phyloP scores from a whole-genome alignment of 768 basidiomycete genomes.

The Russula earlei region DNA sequence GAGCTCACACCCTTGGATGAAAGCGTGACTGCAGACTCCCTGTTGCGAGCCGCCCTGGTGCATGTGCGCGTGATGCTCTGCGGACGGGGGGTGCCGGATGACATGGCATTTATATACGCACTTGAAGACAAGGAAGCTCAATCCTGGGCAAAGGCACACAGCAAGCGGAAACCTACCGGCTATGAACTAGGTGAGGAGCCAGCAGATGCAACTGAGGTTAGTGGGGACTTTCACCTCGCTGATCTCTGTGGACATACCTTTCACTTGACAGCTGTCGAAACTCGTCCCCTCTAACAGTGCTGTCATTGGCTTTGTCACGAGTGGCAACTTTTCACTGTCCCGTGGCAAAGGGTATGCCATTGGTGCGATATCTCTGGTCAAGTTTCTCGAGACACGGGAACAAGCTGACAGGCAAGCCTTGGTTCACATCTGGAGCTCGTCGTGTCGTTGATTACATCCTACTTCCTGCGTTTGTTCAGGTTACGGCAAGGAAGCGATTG shows the following conservation, averaged over 20 bases:
- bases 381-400: slow-evolving; percentile 41
- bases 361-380: slow-evolving; percentile 55
- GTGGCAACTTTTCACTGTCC: slow-evolving; percentile 73
- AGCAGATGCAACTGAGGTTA: slow-evolving; percentile 26
- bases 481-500: slow-evolving; percentile 22
- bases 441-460: background rate
- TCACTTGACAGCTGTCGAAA: slow-evolving; percentile 35
- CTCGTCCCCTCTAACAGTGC: slow-evolving; percentile 32
- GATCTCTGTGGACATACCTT: slow-evolving; percentile 5
- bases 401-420: slow-evolving; percentile 35
- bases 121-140: slow-evolving; percentile 45
- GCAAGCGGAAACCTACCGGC: slow-evolving; percentile 20
- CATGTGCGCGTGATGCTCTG: slow-evolving; percentile 54
- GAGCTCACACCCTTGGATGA: slow-evolving; percentile 32
- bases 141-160: slow-evolving; percentile 35
- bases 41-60: slow-evolving; percentile 57
- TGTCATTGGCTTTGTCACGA: slow-evolving; percentile 76
- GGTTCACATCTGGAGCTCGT: background rate
- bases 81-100: slow-evolving; percentile 61
- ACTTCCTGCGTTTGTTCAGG: slow-evolving; percentile 3
- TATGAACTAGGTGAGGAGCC: slow-evolving; percentile 20
- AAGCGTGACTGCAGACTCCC: slow-evolving; percentile 30
- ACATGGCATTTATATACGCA: slow-evolving; percentile 64
- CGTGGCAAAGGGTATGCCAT: slow-evolving; percentile 72
- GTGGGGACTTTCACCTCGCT: background rate